Percentiles rank a stretch among this genome's conserved stretches.
Conservation (phyloP, 2,329 filamentous ascomycete genomes). For the Trichoderma citrinoviride region DNA sequence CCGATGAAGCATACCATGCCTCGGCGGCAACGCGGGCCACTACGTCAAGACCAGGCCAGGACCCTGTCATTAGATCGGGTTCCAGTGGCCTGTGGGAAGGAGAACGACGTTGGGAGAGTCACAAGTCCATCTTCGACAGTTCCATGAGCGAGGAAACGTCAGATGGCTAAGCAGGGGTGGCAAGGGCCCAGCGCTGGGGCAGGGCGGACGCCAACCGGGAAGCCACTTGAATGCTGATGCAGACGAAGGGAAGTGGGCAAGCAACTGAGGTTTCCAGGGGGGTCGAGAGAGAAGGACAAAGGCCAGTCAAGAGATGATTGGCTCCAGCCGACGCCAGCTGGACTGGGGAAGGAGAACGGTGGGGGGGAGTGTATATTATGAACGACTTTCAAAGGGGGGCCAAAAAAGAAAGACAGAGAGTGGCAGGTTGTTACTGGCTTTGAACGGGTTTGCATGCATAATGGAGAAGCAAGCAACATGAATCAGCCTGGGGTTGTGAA, state of each 20-base stretch:
- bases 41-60: slow-evolving; percentile 29
- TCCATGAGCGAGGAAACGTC: slow-evolving; percentile 30
- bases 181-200: slow-evolving; percentile 29
- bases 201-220: slow-evolving; percentile 32
- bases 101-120: slow-evolving; percentile 13
- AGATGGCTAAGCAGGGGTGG: slow-evolving; percentile 27
- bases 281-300: slow-evolving; percentile 30
- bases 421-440: not conserved
- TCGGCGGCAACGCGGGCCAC: slow-evolving; percentile 34
- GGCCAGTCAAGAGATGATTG: slow-evolving; percentile 24
- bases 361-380: slow-evolving; percentile 26
- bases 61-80: slow-evolving; percentile 25
- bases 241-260: slow-evolving; percentile 14
- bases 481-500: slow-evolving; percentile 16
- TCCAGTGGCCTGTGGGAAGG: slow-evolving; percentile 19
- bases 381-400: slow-evolving; percentile 6
- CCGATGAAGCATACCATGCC: slow-evolving; percentile 35
- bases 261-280: slow-evolving; percentile 20
- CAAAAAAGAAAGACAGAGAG: not conserved
- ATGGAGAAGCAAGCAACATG: slow-evolving; percentile 19
- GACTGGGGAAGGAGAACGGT: slow-evolving; percentile 24
- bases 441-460: slow-evolving; percentile 19
- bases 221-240: slow-evolving; percentile 28
- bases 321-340: slow-evolving; percentile 9
- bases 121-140: slow-evolving; percentile 21